Evolutionary conservation across 768 basidiomycete species (phyloP), one percentile per base, ranked within the genome.

Genomic region (Coprinellus aureogranulatus): DNA sequence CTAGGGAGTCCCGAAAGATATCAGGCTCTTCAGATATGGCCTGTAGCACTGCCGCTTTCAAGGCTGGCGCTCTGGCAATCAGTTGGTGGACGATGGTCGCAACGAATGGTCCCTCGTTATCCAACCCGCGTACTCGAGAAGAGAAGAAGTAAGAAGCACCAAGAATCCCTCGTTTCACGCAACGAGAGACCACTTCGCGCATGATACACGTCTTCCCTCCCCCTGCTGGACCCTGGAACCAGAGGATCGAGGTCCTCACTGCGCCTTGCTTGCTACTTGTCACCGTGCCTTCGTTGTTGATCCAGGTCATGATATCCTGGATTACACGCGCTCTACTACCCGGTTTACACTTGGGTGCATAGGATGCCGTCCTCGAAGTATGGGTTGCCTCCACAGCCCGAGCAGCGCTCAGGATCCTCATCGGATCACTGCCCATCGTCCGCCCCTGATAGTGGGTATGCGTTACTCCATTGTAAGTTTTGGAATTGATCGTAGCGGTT

Each of bases 121-220:
- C 31, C 14, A 51, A 25, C n/a, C 44, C 53, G 11, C 28, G 30
- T 12, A 52, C 40, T 5, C 59, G 49, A 22, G 28, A 23, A 12
- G 59, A 56, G 53, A 60, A 60, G 54, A 60, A 60, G 44, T 56
- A 56, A 11, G 50, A 30, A 11, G 40, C 55, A 12, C 34, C 59
- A 6, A 60, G 44, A 20, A 9, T 52, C 11, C 34, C 41, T 1
- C 22, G 28, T 14, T 47, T 46, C 18, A 8, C n/a, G 30, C 5
- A 22, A 14, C 25, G 31, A 12, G 11, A n/a, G 3, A 22, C 55
- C 3, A 56, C 46, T 16, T 56, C 45, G 4, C 49, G 54, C 51
- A 56, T 51, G 44, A 60, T 57, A 18, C 55, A 55, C 10, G 55
- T 57, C 34, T 57, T 57, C 22, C 59, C 59, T 2, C 51, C 60